Evolutionary conservation across 179 eudicot species (phyloP), one percentile per base, ranked within the genome.

Genomic region (Beta macrorhiza): DNA sequence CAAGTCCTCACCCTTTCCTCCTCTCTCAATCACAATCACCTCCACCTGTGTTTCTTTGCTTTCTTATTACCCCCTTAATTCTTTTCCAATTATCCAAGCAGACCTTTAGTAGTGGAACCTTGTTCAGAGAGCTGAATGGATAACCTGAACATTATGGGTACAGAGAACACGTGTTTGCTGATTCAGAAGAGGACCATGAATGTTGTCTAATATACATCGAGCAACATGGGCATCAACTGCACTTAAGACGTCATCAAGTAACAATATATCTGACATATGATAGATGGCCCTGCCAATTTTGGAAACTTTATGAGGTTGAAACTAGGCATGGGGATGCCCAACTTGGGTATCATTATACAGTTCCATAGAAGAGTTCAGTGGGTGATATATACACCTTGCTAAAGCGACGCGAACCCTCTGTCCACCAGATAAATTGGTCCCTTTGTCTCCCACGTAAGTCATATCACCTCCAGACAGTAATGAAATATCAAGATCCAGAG

Each of bases 161-260:
- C 98, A 95, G 55, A 95, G 89, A 81, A 93, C 86, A 70, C 99
- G 88, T 69, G 97, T 90, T 79, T 84, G 83, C 79, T 85, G 89
- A 82, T 75, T 88, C 91, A 95, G 85, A 55, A 90, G 88, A 79
- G 97, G 92, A 78, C 99, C 92, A 83, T 87, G 89, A 84, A 95
- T 91, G 79, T 91, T 88, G 64, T 88, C 87, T 78, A 95, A 79
- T 84, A 95, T 91, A 83, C 88, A 89, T 82, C 85, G 86, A 77
- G 94, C 95, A 88, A 95, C 99, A 86, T 95, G 98, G 22, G 97
- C 90, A 86, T 95, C 98, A 82, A 95, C 97, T 58, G 99, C 97
- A 90, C 98, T 93, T 71, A 95, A 91, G 77, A 93, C 91, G 74
- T 95, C 99, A 87, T 95, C 99, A 32, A 95, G 95, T 90, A 95